These are phyloP conservation scores for Fusarium buharicum DNA, from an alignment of 2,329 filamentous ascomycete species.

Conservation along the genomic window DNA sequence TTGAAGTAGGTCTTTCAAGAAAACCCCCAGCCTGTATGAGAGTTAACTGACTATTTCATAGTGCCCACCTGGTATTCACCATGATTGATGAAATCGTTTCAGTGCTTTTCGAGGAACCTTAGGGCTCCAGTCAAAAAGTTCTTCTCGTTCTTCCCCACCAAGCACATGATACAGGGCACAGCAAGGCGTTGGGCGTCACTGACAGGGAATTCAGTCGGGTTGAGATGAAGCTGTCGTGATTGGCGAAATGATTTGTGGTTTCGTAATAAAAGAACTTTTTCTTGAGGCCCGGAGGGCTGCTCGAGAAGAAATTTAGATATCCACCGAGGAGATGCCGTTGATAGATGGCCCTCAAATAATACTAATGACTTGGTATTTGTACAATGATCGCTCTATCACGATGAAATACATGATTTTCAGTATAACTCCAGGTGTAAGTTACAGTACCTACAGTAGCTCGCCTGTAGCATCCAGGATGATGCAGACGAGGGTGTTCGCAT, in stretches of 20 bases:
- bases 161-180: constrained; percentile 32
- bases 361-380: constrained; percentile 20
- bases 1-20: constrained; percentile 76
- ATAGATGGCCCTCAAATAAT: constrained; percentile 23
- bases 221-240: constrained; percentile 20
- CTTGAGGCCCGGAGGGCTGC: background rate
- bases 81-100: constrained; percentile 76
- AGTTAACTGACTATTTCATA: constrained; percentile 48
- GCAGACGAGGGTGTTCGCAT: constrained; percentile 39
- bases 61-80: constrained; percentile 75
- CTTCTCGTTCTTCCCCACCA: constrained; percentile 17
- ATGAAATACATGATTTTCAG: constrained; percentile 2
- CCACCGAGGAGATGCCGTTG: background rate
- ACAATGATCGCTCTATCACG: background rate
- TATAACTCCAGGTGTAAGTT: background rate
- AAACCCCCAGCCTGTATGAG: background rate
- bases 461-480: constrained; percentile 20
- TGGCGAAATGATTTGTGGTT: constrained; percentile 26
- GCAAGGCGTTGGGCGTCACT: constrained; percentile 42
- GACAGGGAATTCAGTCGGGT: constrained; percentile 29
- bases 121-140: constrained; percentile 11
- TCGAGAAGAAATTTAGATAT: constrained; percentile 11
- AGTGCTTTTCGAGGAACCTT: constrained; percentile 67
- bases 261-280: constrained; percentile 5
- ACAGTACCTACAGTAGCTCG: background rate